phyloP scores from a whole-genome alignment of 139 green algal species.

The Tetraselmis striata region DNA sequence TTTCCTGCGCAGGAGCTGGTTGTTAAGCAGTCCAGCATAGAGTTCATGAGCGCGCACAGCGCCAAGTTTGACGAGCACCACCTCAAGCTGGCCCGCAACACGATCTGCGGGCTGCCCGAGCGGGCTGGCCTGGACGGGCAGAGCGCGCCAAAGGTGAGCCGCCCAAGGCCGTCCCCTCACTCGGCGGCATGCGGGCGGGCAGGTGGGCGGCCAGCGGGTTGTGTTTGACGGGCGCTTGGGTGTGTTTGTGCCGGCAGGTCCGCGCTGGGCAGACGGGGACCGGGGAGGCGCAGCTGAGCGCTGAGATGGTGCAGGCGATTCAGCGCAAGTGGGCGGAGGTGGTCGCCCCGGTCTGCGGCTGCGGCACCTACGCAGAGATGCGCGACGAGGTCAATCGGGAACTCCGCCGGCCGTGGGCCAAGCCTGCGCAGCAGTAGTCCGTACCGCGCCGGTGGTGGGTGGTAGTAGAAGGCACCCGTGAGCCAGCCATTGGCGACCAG shows the following conservation, averaged over 20 bases:
- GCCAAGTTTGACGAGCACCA: slow-evolving; percentile 36
- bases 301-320: slow-evolving; percentile 9
- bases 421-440: no score
- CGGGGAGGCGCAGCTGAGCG: slow-evolving; percentile 7
- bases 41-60: slow-evolving; percentile 23
- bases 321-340: slow-evolving; percentile 27
- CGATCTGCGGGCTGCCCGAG: slow-evolving; percentile 7
- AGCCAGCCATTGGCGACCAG: no score
- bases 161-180: no score
- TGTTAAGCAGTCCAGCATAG: slow-evolving; percentile 24
- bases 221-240: no score
- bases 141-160: slow-evolving; percentile 12
- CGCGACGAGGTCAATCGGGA: neutral
- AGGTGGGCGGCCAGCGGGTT: no score
- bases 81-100: slow-evolving; percentile 23
- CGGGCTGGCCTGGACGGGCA: slow-evolving; percentile 15
- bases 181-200: no score
- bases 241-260: neutral
- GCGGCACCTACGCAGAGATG: slow-evolving; percentile 19
- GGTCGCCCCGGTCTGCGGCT: slow-evolving; percentile 23
- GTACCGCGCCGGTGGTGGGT: no score
- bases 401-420: neutral
- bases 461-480: no score
- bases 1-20: slow-evolving; percentile 18
- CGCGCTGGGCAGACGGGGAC: neutral